These are phyloP conservation scores for Asparagopsis taxiformis DNA, from an alignment of 31 red algal genomes.

Conservation along the genomic window DNA sequence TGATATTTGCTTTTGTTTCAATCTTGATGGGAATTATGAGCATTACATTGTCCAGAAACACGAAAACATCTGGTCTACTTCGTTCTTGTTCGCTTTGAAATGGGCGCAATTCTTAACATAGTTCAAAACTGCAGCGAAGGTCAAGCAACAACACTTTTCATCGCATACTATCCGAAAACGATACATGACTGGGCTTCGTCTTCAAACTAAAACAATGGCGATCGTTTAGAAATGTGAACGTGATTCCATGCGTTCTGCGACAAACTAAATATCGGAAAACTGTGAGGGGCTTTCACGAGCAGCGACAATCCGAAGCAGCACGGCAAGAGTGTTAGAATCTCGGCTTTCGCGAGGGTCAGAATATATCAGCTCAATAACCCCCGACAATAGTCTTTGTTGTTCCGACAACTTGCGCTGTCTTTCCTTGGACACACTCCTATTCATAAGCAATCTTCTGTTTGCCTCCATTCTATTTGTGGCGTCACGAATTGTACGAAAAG, in stretches of 20 bases:
- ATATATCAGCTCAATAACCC: slow-evolving; percentile 52
- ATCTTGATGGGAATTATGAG: too few relatives aligned
- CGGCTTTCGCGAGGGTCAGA: slow-evolving; percentile 47
- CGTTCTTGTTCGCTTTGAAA: too few relatives aligned
- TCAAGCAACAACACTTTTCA: background rate
- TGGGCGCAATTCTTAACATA: too few relatives aligned
- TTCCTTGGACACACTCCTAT: slow-evolving; percentile 23
- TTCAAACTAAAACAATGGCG: background rate
- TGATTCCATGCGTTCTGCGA: background rate
- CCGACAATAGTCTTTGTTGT: slow-evolving; percentile 41
- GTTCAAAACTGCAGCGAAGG: too few relatives aligned
- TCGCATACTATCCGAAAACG: background rate
- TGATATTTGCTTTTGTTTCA: too few relatives aligned
- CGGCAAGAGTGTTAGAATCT: slow-evolving; percentile 59
- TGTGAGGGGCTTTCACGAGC: slow-evolving; percentile 26
- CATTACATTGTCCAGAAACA: too few relatives aligned
- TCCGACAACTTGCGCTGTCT: slow-evolving; percentile 45
- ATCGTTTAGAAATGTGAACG: background rate
- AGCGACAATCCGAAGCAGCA: slow-evolving; percentile 41
- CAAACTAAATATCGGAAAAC: slow-evolving; percentile 1
- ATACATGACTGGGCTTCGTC: background rate
- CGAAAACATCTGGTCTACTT: too few relatives aligned
- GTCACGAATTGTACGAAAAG: slow-evolving; percentile 60
- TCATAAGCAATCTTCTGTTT: slow-evolving; percentile 28
- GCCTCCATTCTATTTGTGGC: slow-evolving; percentile 42